phyloP scores from a whole-genome alignment of 2,329 filamentous ascomycete species.

The Calonectria hongkongensis region DNA sequence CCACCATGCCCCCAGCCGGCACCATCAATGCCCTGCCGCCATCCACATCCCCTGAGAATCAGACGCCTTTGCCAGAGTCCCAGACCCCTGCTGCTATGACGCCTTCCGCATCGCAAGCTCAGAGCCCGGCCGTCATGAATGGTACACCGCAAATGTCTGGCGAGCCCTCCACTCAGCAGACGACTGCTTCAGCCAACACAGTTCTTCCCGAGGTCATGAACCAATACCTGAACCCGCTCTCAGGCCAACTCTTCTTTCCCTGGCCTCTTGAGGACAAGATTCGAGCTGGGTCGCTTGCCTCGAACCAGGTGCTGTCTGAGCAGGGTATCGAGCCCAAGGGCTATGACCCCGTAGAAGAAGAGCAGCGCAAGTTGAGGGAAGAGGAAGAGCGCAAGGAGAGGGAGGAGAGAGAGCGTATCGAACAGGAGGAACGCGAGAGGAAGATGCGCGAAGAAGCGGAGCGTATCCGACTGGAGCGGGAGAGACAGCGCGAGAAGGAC shows the following conservation, averaged over 20 bases:
- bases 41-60: conserved; percentile 54
- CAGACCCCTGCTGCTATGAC: conserved; percentile 56
- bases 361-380: conserved; percentile 69
- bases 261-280: conserved; percentile 86
- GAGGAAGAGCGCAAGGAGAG: conserved; percentile 69
- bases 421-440: conserved; percentile 68
- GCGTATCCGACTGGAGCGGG: conserved; percentile 63
- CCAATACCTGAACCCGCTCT: conserved; percentile 73
- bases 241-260: conserved; percentile 79
- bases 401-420: conserved; percentile 68
- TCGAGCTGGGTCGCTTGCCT: conserved; percentile 79
- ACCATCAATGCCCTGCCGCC: conserved; percentile 64
- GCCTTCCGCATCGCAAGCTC: conserved; percentile 59
- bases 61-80: conserved; percentile 58
- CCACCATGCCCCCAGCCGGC: conserved; percentile 81
- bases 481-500: conserved; percentile 65
- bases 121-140: conserved; percentile 59
- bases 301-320: conserved; percentile 77
- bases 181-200: conserved; percentile 58
- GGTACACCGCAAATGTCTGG: conserved; percentile 55
- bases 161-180: conserved; percentile 59
- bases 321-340: conserved; percentile 76
- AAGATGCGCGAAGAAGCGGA: conserved; percentile 63
- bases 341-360: conserved; percentile 75
- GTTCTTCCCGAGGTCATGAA: conserved; percentile 69